phyloP scores from a whole-genome alignment of 148 eudicot genomes.

The Rhododendron mucronatum region DNA sequence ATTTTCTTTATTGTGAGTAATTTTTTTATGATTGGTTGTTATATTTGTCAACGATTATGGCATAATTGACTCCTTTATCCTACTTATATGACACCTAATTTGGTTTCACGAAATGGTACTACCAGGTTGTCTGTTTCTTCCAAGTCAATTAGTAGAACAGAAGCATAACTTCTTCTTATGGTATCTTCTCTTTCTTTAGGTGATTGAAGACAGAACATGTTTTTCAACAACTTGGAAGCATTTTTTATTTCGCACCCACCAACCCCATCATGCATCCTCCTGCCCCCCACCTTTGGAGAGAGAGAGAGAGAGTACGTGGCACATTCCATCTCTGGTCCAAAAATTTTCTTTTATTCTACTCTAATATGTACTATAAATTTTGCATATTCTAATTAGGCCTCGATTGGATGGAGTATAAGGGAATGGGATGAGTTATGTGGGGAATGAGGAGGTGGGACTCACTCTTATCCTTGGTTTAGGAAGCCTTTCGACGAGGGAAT shows the following conservation, averaged over 20 bases:
- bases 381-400: too few relatives aligned
- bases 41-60: not conserved
- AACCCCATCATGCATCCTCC: not conserved
- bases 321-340: too few relatives aligned
- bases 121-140: not conserved
- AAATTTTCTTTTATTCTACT: too few relatives aligned
- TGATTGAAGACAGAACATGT: not conserved
- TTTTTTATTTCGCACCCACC: not conserved
- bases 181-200: not conserved
- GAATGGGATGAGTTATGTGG: too few relatives aligned
- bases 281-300: not conserved
- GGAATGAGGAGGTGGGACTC: too few relatives aligned
- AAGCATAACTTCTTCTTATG: not conserved
- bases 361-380: too few relatives aligned
- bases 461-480: too few relatives aligned
- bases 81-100: not conserved
- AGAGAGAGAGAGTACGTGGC: not conserved
- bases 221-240: conserved; percentile 2
- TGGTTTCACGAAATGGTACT: not conserved
- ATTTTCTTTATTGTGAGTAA: not conserved
- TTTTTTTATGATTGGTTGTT: not conserved
- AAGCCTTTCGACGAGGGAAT: too few relatives aligned
- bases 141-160: not conserved
- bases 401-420: too few relatives aligned
- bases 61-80: not conserved